Conservation (phyloP, 2,329 filamentous ascomycete species). For the Colletotrichum gloeosporioides region DNA sequence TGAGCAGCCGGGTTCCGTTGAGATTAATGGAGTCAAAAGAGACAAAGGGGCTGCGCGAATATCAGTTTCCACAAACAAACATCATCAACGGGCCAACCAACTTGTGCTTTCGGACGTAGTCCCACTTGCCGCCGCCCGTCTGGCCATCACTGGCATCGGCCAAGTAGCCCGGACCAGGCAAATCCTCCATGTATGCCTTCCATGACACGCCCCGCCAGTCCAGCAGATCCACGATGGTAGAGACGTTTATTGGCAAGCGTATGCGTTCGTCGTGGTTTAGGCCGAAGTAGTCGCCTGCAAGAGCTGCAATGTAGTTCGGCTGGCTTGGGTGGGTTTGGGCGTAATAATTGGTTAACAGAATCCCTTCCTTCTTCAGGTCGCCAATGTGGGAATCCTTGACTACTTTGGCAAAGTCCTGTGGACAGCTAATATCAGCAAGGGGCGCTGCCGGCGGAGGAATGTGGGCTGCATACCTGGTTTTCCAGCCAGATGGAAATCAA, state of each 20-base stretch:
- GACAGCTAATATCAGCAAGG: conserved; percentile 8
- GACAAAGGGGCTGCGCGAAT: conserved; percentile 41
- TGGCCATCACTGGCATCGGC: conserved; percentile 41
- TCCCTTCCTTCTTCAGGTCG: conserved; percentile 47
- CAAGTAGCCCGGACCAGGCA: conserved; percentile 46
- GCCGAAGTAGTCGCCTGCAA: conserved; percentile 54
- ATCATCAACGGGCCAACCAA: not conserved
- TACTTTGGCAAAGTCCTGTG: conserved; percentile 48
- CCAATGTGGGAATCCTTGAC: conserved; percentile 42
- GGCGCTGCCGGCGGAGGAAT: not conserved
- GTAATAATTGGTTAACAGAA: conserved; percentile 49
- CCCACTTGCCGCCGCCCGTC: conserved; percentile 32
- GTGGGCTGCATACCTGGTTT: conserved; percentile 39
- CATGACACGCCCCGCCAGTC: conserved; percentile 34
- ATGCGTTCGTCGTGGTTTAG: conserved; percentile 50
- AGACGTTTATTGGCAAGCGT: conserved; percentile 47
- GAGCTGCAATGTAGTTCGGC: conserved; percentile 52
- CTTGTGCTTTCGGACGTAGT: conserved; percentile 27
- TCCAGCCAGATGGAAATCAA: conserved; percentile 51
- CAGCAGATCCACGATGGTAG: conserved; percentile 39
- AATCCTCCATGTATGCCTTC: conserved; percentile 39
- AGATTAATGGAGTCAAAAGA: conserved; percentile 46
- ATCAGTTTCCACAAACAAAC: conserved; percentile 7
- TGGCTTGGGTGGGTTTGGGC: conserved; percentile 52
- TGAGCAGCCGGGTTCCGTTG: conserved; percentile 53